phyloP scores from a whole-genome alignment of 495 filamentous ascomycete genomes.

The Hyaloscypha variabilis region DNA sequence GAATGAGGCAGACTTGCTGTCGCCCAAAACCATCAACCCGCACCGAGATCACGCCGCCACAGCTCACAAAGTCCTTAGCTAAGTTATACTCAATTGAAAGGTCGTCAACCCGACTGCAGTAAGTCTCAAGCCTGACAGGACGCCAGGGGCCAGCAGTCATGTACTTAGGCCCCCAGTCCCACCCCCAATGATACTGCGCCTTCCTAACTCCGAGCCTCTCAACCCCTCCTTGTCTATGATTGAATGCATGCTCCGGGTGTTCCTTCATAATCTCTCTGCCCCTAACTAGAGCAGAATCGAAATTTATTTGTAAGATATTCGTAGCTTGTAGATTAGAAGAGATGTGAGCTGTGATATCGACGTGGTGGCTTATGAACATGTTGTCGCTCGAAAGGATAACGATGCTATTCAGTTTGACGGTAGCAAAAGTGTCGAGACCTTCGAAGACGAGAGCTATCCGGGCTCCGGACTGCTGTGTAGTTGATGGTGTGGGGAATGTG shows the following conservation, averaged over 20 bases:
- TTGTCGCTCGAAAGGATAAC: constrained; percentile 62
- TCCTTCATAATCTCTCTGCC: constrained; percentile 53
- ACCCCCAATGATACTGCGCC: constrained; percentile 78
- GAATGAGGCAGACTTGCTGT: neutral
- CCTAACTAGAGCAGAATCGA: constrained; percentile 53
- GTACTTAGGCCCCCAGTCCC: constrained; percentile 55
- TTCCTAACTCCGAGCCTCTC: constrained; percentile 70
- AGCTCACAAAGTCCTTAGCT: neutral
- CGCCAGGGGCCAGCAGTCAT: constrained; percentile 82
- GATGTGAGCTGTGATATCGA: constrained; percentile 60
- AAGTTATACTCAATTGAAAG: constrained; percentile 40
- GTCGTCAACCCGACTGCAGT: constrained; percentile 63
- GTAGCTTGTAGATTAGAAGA: constrained; percentile 40
- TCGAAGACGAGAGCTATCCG: constrained; percentile 63
- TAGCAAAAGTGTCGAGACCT: constrained; percentile 73
- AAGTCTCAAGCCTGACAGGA: constrained; percentile 71
- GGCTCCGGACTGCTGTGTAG: constrained; percentile 30
- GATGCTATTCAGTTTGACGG: constrained; percentile 60
- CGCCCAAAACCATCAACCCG: neutral
- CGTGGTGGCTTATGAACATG: constrained; percentile 68
- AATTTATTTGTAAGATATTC: constrained; percentile 53
- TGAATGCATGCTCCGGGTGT: neutral
- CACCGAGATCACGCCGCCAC: neutral
- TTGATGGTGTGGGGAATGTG: constrained; percentile 48
- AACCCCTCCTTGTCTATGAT: constrained; percentile 25